Evolutionary conservation across 129 eudicot genomes (phyloP), one percentile per base, ranked within the genome.

Genomic region (Oenanthe sinensis): DNA sequence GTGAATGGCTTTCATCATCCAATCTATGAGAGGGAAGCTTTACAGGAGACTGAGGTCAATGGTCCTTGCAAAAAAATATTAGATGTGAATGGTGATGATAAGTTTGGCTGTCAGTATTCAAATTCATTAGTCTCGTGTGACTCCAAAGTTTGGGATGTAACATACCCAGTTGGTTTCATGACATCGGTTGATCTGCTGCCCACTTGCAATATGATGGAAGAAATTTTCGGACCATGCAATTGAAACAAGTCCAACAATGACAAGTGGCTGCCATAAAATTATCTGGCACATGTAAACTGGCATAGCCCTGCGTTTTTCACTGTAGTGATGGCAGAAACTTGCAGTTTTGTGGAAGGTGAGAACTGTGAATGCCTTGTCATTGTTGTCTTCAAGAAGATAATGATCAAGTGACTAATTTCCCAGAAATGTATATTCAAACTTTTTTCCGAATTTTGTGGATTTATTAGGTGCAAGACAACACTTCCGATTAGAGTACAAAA

Each of bases 131-230:
- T 85, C 70, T 39, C 22, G 8, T 71, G 72, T 72, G 79, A 80
- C 67, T 78, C 48, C 24, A 77, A 77, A 49, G 76, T 46, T 8
- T 84, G 87, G 87, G 87, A 88, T 58, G 80, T 76, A 3, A 43
- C 54, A 42, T 89, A 79, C 24, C 74, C 88, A 1, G 77, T 63
- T 81, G 84, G 88, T 58, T 55, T 58, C 17, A 73, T 78, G 30
- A 77, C 79, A 44, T 79, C 84, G 8, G 84, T 84, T 74, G 90
- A 89, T 79, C 79, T 89, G 60, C 74, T 89, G 67, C 90, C 92
- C 37, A 89, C 92, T 2, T 80, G 90, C 75, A 86, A 83, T 76
- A 85, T 89, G 89, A 89, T 89, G 65, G 87, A 89, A 73, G 90
- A 89, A 77, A 83, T 89, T 2, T 89, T 86, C 13, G 92, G 90